A percentile compares a stretch with the other conserved stretches of the same genome.
Conservation (phyloP, 768 basidiomycete species). For the Mycena sanguinolenta region DNA sequence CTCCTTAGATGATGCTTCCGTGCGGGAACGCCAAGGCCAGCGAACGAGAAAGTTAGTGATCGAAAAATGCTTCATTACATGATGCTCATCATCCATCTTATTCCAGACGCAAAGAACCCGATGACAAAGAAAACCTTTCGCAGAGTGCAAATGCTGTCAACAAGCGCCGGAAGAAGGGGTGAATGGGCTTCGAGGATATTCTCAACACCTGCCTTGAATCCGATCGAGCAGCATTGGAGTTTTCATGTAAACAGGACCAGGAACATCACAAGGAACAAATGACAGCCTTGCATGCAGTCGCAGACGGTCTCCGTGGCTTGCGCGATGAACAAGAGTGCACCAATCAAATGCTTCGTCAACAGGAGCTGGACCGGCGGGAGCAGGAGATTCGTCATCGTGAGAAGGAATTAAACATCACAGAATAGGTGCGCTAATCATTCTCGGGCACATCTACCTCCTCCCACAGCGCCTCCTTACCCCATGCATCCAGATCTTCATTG, state of each 20-base stretch:
- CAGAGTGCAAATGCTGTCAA: neutral
- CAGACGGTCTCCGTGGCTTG: neutral
- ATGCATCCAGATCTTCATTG: constrained; percentile 23
- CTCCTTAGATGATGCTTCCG: neutral
- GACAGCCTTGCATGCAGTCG: neutral
- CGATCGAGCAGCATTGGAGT: neutral
- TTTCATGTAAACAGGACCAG: neutral
- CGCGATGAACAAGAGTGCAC: neutral
- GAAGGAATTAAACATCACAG: neutral
- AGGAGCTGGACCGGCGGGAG: neutral
- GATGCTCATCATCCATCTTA: neutral
- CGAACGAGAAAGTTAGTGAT: neutral
- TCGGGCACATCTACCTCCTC: constrained; percentile 9
- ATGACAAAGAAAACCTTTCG: neutral
- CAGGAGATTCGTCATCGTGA: neutral
- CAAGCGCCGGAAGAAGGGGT: neutral
- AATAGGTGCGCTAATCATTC: neutral
- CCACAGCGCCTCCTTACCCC: constrained; percentile 9
- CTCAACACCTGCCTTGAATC: neutral
- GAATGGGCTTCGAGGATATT: neutral
- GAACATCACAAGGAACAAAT: neutral
- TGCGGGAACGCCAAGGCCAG: constrained; percentile 1
- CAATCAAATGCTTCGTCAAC: neutral
- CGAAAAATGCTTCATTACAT: neutral
- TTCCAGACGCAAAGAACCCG: neutral